A percentile compares a stretch with the other conserved stretches of the same genome.
Conservation (phyloP, 805 yeast species). For the Myxozyma lipomycoides region DNA sequence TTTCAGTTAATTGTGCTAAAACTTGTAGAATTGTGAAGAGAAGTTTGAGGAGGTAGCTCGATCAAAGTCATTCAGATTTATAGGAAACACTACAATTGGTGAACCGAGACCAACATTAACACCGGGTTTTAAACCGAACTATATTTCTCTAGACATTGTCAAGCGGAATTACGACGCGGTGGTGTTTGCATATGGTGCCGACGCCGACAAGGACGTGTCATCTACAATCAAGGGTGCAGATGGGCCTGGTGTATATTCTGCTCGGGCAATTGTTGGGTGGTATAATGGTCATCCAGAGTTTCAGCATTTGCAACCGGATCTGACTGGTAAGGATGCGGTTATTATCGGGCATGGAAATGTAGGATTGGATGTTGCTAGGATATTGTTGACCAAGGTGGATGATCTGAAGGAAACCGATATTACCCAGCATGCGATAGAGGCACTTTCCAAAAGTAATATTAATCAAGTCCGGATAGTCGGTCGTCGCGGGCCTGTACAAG, state of each 20-base stretch:
- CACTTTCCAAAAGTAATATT: conserved; percentile 53
- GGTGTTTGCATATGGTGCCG: conserved; percentile 75
- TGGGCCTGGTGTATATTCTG: conserved; percentile 63
- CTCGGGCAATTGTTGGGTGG: conserved; percentile 91
- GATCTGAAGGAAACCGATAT: conserved; percentile 74
- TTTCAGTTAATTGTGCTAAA: neutral
- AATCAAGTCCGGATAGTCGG: conserved; percentile 69
- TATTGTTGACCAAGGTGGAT: conserved; percentile 57
- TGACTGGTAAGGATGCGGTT: conserved; percentile 62
- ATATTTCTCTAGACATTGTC: conserved; percentile 50
- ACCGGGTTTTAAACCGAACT: conserved; percentile 33
- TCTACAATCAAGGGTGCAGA: conserved; percentile 55
- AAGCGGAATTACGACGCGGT: conserved; percentile 62
- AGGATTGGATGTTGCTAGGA: conserved; percentile 83
- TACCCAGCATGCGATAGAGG: conserved; percentile 52
- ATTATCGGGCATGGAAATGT: conserved; percentile 98
- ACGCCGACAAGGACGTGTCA: conserved; percentile 50
- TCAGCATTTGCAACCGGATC: conserved; percentile 49
- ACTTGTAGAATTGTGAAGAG: conserved; percentile 46
- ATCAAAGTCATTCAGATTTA: conserved; percentile 47
- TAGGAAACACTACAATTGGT: conserved; percentile 73
- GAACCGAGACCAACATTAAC: neutral
- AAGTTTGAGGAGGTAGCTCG: conserved; percentile 56
- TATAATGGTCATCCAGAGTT: conserved; percentile 83
- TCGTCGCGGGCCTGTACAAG: conserved; percentile 74